phyloP scores from a whole-genome alignment of 1,284 basidiomycete genomes.

The Veloboletus limbatus region DNA sequence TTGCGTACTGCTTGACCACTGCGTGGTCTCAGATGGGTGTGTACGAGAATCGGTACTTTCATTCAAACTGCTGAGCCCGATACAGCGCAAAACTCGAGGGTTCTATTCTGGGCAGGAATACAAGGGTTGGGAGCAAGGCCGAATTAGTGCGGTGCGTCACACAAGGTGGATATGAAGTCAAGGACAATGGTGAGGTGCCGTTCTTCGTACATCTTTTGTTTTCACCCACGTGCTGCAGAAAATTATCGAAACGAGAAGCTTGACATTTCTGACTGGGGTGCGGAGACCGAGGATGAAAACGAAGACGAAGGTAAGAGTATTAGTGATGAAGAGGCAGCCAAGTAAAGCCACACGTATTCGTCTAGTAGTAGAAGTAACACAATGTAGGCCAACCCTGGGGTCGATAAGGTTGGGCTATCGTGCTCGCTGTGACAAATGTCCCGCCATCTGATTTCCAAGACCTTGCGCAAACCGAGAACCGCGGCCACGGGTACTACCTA shows the following conservation, averaged over 20 bases:
- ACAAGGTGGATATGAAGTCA: constrained; percentile 84
- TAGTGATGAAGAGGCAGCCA: constrained; percentile 6
- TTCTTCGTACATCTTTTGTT: not conserved
- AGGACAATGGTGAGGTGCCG: constrained; percentile 64
- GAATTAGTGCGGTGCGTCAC: constrained; percentile 83
- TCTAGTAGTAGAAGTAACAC: constrained; percentile 2
- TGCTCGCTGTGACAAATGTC: constrained; percentile 21
- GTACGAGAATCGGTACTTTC: constrained; percentile 20
- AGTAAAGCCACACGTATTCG: constrained; percentile 3
- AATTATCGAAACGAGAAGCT: constrained; percentile 63
- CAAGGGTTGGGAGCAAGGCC: constrained; percentile 77
- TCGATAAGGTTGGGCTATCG: constrained; percentile 15
- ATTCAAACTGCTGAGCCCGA: constrained; percentile 1
- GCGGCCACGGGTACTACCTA: constrained; percentile 62
- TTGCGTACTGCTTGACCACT: constrained; percentile 90
- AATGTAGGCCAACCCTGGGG: constrained; percentile 1
- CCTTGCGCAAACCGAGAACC: constrained; percentile 78
- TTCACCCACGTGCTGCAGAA: constrained; percentile 36
- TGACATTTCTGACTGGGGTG: constrained; percentile 61
- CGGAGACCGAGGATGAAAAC: constrained; percentile 34
- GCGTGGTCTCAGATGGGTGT: constrained; percentile 83
- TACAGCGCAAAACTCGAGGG: constrained; percentile 85
- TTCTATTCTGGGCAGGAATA: constrained; percentile 82
- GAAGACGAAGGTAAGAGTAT: constrained; percentile 27
- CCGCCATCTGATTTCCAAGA: constrained; percentile 72